These are phyloP conservation scores for Fusarium irregulare DNA, from an alignment of 2,329 filamentous ascomycete genomes.

Conservation along the genomic window DNA sequence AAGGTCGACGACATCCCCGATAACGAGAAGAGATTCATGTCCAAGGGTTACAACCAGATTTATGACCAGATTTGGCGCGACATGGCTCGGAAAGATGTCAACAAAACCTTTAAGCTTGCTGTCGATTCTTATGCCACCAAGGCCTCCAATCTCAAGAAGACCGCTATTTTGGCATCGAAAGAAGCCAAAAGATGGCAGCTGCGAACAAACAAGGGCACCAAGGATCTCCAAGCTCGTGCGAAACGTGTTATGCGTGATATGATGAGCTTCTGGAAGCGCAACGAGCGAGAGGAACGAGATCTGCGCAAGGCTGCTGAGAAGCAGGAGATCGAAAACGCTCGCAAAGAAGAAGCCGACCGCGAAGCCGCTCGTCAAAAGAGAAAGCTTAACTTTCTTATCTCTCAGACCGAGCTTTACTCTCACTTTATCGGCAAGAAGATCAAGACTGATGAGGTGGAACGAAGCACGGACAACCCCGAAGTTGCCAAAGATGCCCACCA, in stretches of 20 bases:
- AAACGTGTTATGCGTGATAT: slow-evolving; percentile 99
- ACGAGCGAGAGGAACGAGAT: slow-evolving; percentile 96
- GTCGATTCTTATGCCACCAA: slow-evolving; percentile 87
- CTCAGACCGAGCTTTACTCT: slow-evolving; percentile 97
- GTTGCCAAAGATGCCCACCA: slow-evolving; percentile 65
- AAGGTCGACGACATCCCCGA: slow-evolving; percentile 63
- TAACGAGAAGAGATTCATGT: slow-evolving; percentile 76
- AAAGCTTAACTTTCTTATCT: slow-evolving; percentile 99
- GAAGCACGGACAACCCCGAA: slow-evolving; percentile 84
- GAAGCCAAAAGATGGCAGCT: slow-evolving; percentile 98
- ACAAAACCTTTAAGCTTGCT: slow-evolving; percentile 91
- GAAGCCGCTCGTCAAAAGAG: slow-evolving; percentile 97
- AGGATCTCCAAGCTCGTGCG: slow-evolving; percentile 94
- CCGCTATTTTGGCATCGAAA: slow-evolving; percentile 94
- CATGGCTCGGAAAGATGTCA: slow-evolving; percentile 90
- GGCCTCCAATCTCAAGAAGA: slow-evolving; percentile 97
- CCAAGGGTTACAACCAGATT: slow-evolving; percentile 95
- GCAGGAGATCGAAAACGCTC: slow-evolving; percentile 95
- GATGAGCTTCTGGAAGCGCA: slow-evolving; percentile 99
- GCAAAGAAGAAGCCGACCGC: slow-evolving; percentile 95
- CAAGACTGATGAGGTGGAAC: slow-evolving; percentile 94
- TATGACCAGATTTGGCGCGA: slow-evolving; percentile 98
- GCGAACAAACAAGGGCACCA: slow-evolving; percentile 97
- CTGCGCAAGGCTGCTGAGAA: slow-evolving; percentile 92
- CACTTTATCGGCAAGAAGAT: slow-evolving; percentile 99